Percentiles rank a stretch among this genome's conserved stretches.
Conservation (phyloP, 2,329 filamentous ascomycete species). For the Hymenotorrendiella dingleyae region DNA sequence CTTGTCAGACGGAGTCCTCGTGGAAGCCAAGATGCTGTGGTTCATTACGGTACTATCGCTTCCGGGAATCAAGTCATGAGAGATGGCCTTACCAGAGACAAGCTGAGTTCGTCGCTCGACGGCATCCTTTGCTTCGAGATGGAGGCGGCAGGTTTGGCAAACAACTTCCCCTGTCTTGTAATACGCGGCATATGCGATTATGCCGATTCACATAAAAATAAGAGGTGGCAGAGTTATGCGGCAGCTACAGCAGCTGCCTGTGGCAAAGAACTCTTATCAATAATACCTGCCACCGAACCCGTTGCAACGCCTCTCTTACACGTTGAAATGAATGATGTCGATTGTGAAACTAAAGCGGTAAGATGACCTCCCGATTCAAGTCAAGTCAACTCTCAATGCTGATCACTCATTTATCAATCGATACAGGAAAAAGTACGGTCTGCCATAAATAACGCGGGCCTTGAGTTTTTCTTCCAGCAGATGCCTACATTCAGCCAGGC, state of each 20-base stretch:
- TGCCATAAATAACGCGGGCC: too few species aligned
- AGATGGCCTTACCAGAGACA: constrained; percentile 1
- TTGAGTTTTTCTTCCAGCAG: too few species aligned
- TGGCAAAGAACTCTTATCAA: constrained; percentile 7
- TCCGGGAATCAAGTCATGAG: constrained; percentile 12
- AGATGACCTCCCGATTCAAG: too few species aligned
- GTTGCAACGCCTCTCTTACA: too few species aligned
- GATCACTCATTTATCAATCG: too few species aligned
- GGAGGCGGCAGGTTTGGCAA: constrained; percentile 11
- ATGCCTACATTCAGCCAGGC: too few species aligned
- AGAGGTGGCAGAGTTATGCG: constrained; percentile 12
- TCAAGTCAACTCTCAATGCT: too few species aligned
- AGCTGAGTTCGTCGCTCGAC: background rate
- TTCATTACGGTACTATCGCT: constrained; percentile 13
- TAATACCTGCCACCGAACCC: constrained; percentile 1
- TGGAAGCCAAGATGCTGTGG: background rate
- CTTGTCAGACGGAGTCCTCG: constrained; percentile 3
- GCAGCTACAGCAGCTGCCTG: constrained; percentile 11
- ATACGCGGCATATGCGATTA: constrained; percentile 18
- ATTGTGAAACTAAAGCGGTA: too few species aligned
- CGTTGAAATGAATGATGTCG: too few species aligned
- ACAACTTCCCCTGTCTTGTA: constrained; percentile 12
- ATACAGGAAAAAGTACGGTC: too few species aligned
- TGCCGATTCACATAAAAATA: constrained; percentile 14
- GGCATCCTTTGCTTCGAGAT: constrained; percentile 14